These are phyloP conservation scores for Thielaviopsis musarum DNA, from an alignment of 2,329 filamentous ascomycete genomes.

Conservation along the genomic window DNA sequence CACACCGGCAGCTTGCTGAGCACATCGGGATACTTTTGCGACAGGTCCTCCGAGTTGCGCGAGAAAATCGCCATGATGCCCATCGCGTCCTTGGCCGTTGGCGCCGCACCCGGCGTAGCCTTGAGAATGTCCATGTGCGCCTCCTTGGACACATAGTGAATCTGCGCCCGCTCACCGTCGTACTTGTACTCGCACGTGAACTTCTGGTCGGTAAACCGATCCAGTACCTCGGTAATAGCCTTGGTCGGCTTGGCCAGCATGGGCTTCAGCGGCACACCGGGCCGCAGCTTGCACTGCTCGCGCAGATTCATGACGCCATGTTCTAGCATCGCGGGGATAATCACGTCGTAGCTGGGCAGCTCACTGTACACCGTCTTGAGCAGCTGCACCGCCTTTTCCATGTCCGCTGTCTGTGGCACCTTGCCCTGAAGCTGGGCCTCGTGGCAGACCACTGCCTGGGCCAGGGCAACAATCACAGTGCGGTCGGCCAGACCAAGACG, in stretches of 20 bases:
- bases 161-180: conserved; percentile 94
- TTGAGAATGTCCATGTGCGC: conserved; percentile 52
- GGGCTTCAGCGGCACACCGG: conserved; percentile 87
- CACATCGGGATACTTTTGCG: conserved; percentile 95
- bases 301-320: conserved; percentile 70
- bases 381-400: conserved; percentile 69
- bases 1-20: conserved; percentile 72
- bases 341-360: conserved; percentile 85
- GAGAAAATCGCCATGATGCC: conserved; percentile 92
- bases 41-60: conserved; percentile 89
- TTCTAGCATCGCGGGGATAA: conserved; percentile 76
- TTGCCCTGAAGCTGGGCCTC: conserved; percentile 54
- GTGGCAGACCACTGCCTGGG: conserved; percentile 74
- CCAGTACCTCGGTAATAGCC: conserved; percentile 90
- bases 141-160: conserved; percentile 85
- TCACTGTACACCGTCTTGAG: conserved; percentile 91
- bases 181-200: conserved; percentile 99
- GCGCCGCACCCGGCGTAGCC: conserved; percentile 39
- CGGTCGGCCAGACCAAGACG: conserved; percentile 81
- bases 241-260: conserved; percentile 99
- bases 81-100: conserved; percentile 37
- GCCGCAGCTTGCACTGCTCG: conserved; percentile 77
- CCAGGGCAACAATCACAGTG: conserved; percentile 76
- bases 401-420: conserved; percentile 53
- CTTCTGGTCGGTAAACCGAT: conserved; percentile 85